Conservation (phyloP, 805 yeast genomes). For the Saccharomyces eubayanus region DNA sequence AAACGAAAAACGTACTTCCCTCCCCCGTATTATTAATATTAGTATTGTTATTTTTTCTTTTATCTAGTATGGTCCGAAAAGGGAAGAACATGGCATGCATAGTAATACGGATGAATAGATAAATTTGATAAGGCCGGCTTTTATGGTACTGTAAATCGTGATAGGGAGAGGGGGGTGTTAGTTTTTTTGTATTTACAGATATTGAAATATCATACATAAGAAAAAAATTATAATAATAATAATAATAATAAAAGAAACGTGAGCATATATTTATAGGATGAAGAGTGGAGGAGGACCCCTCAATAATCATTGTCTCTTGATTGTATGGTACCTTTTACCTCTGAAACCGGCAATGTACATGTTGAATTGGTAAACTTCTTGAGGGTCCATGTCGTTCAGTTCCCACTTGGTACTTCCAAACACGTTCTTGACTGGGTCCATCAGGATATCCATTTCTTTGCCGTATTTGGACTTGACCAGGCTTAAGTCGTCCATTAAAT, state of each 20-base stretch:
- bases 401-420: slow-evolving; percentile 92
- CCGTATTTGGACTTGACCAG: slow-evolving; percentile 61
- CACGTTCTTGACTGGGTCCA: slow-evolving; percentile 62
- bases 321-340: slow-evolving; percentile 94
- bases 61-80: neutral
- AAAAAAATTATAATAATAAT: neutral
- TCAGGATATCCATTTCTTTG: slow-evolving; percentile 72
- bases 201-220: neutral
- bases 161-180: neutral
- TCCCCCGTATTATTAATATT: neutral
- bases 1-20: neutral
- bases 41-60: neutral
- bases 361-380: slow-evolving; percentile 88
- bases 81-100: neutral
- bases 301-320: slow-evolving; percentile 25
- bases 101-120: neutral
- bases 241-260: neutral
- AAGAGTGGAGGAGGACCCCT: neutral
- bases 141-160: no score
- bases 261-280: neutral
- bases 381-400: slow-evolving; percentile 83
- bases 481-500: slow-evolving; percentile 57
- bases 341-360: slow-evolving; percentile 85
- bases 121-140: neutral
- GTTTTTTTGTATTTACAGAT: neutral